These are phyloP conservation scores for Leucaena leucocephala DNA, from an alignment of 306 rosid genomes.

Conservation along the genomic window DNA sequence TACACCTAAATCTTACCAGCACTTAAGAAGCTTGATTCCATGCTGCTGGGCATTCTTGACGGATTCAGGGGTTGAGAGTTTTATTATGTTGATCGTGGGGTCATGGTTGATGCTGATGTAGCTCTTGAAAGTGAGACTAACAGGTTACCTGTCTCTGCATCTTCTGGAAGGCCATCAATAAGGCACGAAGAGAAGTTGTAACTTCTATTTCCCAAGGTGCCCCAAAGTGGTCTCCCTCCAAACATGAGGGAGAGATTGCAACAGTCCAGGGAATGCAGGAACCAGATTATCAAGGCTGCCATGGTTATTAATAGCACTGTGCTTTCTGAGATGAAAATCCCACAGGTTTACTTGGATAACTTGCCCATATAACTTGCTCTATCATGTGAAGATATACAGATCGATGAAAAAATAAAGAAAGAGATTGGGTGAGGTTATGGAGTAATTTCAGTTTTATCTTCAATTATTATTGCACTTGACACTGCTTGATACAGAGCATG, in stretches of 20 bases:
- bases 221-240: slow-evolving; percentile 45
- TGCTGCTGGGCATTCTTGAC: slow-evolving; percentile 53
- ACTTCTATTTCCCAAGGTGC: slow-evolving; percentile 57
- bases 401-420: neutral
- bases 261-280: slow-evolving; percentile 47
- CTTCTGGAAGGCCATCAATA: slow-evolving; percentile 33
- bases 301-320: slow-evolving; percentile 51
- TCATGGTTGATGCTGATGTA: slow-evolving; percentile 29
- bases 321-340: slow-evolving; percentile 51
- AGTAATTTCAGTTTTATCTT: neutral
- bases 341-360: slow-evolving; percentile 43
- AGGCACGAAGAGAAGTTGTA: slow-evolving; percentile 50
- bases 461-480: neutral
- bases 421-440: neutral
- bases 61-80: slow-evolving; percentile 48
- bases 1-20: slow-evolving; percentile 55
- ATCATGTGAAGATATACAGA: neutral
- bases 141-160: slow-evolving; percentile 22
- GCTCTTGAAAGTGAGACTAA: slow-evolving; percentile 24
- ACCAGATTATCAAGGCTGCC: slow-evolving; percentile 61
- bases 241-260: slow-evolving; percentile 48
- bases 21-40: slow-evolving; percentile 52
- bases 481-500: neutral
- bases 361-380: slow-evolving; percentile 25
- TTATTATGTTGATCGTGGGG: slow-evolving; percentile 48